Base-by-base conservation (phyloP, 768 basidiomycete genomes). In the Mycena rosella region DNA sequence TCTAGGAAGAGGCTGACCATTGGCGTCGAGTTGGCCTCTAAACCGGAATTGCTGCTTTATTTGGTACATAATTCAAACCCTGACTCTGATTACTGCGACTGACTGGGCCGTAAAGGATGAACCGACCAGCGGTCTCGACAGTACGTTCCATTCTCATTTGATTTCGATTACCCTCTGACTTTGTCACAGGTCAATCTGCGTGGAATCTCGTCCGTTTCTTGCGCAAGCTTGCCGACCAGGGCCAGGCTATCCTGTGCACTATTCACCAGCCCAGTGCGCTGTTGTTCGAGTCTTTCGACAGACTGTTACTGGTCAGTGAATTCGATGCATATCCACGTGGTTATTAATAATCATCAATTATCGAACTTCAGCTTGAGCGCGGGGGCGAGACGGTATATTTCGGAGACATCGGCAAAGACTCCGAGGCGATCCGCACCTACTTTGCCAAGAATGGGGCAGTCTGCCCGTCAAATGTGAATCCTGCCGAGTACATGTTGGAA, bases 321-420 rank as follows among this genome's bases (percentile, higher is more conserved):
- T 42, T 20, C 4, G 26, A 36, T 26, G 30, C 29, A 6, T 22
- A 10, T 22, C 26, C n/a, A 5, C 20, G 24, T 47, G n/a, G 13
- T 29, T 22, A 20, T 44, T 40, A 55, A 18, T 5, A 6, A 7
- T 5, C 47, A 20, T 48, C 34, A 2, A 52, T n/a, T n/a, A n/a
- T n/a, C n/a, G n/a, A n/a, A n/a, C n/a, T n/a, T n/a, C n/a, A 68
- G 60, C 81, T 91, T 18, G 89, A 95, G 73, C 82, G 84, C 18
- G 96, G 96, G 2, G 96, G 96, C 9, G 90, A 94, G 76, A 96
- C 95, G 0, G 93, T 96, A n/a, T 97, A 96, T 84, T 96, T 94
- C 74, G 96, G 95, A 47, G 91, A 93, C 67, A 94, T 96, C 55
- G 96, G 95, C 49, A 76, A 83, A 47, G 91, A 94, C 68, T 92